Base-by-base conservation (phyloP, 306 rosid genomes). In the Cicer chorassanicum region DNA sequence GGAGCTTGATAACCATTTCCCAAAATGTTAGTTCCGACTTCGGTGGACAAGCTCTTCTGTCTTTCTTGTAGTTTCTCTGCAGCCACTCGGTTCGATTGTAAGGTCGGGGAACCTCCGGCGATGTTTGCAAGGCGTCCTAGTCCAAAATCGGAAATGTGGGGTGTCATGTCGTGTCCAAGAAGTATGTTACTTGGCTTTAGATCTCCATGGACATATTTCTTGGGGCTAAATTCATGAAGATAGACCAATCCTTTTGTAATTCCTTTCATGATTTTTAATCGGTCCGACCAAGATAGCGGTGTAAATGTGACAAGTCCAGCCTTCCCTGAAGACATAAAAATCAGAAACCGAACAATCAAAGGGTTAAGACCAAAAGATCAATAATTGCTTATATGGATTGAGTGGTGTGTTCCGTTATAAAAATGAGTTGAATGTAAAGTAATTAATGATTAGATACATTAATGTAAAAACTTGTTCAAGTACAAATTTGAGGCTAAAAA, bases 151-250 rank as follows among this genome's bases (percentile, higher is more conserved):
- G 98, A 89, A 74, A 95, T 88, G 48, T 62, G 84, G 6, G 99
- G 90, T 66, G 86, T 91, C 99, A 92, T 89, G 84, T 80, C 80
- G 16, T 84, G 89, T 66, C 90, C 99, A 70, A 95, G 93, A 48
- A 92, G 89, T 76, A 95, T 71, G 85, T 90, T 95, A 70, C 65
- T 89, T 1, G 99, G 94, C 85, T 89, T 95, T 67, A 95, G 80
- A 75, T 92, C 95, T 72, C 99, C 97, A 63, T 95, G 99, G 43
- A 95, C 99, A 75, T 94, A 94, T 50, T 94, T 94, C 76, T 92
- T 94, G 54, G 99, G 99, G 85, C 96, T 90, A 67, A 86, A 90
- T 84, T 95, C 99, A 14, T 95, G 99, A 34, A 95, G 87, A 77
- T 95, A 95, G 67, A 68, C 87, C 87, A 90, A 70, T 34, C 99